phyloP scores from a whole-genome alignment of 2,329 filamentous ascomycete genomes.

The Neopestalotiopsis sp. region DNA sequence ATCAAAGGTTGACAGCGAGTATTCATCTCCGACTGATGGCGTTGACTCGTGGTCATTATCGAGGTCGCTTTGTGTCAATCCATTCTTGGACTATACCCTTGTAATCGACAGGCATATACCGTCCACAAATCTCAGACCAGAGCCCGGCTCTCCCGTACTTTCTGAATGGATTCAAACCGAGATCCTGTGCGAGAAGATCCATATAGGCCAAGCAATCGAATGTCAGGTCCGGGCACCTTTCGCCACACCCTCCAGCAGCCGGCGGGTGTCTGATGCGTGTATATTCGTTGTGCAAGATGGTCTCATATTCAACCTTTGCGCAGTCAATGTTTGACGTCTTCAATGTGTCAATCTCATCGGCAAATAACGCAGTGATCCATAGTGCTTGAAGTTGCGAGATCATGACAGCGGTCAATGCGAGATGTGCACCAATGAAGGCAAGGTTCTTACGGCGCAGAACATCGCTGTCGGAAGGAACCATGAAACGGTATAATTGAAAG shows the following conservation, averaged over 20 bases:
- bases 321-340: conserved; percentile 35
- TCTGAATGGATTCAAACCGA: conserved; percentile 50
- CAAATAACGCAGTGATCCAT: conserved; percentile 63
- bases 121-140: background rate
- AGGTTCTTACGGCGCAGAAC: conserved; percentile 30
- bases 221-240: conserved; percentile 59
- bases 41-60: background rate
- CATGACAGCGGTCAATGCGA: conserved; percentile 36
- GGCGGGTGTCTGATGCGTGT: conserved; percentile 57
- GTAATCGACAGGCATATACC: background rate
- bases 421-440: conserved; percentile 37
- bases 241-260: conserved; percentile 50
- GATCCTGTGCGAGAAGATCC: conserved; percentile 60
- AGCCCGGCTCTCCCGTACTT: conserved; percentile 31
- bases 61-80: background rate
- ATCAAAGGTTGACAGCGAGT: too few relatives aligned
- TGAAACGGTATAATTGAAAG: conserved; percentile 33
- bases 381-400: conserved; percentile 47
- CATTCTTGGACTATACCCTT: background rate
- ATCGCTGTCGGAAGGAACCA: conserved; percentile 29
- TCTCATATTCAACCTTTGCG: conserved; percentile 35
- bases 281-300: conserved; percentile 60
- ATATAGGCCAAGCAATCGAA: conserved; percentile 67
- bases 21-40: too few relatives aligned
- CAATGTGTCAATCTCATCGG: conserved; percentile 30